Evolutionary conservation across 140 eudicot species (phyloP).

Genomic region (Bidens hawaiensis): DNA sequence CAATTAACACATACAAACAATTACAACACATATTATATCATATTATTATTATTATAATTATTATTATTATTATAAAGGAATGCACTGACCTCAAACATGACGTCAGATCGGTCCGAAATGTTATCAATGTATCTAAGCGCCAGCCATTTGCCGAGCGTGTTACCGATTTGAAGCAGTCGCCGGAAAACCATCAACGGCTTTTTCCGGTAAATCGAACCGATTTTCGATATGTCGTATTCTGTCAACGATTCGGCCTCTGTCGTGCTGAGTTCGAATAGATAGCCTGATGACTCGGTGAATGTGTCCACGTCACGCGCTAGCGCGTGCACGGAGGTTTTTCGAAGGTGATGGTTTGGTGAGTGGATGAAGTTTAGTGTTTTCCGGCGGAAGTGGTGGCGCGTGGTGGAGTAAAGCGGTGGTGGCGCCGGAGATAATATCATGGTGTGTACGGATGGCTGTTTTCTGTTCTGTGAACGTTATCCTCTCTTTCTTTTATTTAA

Average conservation of each 20-base stretch:
- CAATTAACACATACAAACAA: too few species aligned
- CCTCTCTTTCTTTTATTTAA: not conserved
- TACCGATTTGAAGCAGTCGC: conserved; percentile 67
- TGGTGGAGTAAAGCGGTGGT: conserved; percentile 2
- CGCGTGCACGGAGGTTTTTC: conserved; percentile 12
- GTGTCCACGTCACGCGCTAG: conserved; percentile 46
- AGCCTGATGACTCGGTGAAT: conserved; percentile 82
- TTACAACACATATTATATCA: too few species aligned
- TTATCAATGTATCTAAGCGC: conserved; percentile 62
- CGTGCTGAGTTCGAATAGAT: conserved; percentile 70
- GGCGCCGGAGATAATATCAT: conserved; percentile 31
- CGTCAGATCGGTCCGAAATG: conserved; percentile 55
- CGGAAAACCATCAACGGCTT: conserved; percentile 67
- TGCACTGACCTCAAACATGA: conserved; percentile 69
- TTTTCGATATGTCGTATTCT: conserved; percentile 55
- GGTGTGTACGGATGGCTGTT: not conserved
- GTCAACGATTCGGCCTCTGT: conserved; percentile 70
- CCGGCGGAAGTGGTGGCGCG: conserved; percentile 32
- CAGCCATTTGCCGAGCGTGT: conserved; percentile 78
- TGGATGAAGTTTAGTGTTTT: not conserved
- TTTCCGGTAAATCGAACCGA: conserved; percentile 50
- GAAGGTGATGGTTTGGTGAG: conserved; percentile 1
- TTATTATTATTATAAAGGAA: too few species aligned
- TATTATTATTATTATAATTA: too few species aligned
- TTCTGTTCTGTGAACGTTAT: conserved; percentile 17